phyloP scores from a whole-genome alignment of 2,329 filamentous ascomycete species.

The Aureobasidium uvarum region DNA sequence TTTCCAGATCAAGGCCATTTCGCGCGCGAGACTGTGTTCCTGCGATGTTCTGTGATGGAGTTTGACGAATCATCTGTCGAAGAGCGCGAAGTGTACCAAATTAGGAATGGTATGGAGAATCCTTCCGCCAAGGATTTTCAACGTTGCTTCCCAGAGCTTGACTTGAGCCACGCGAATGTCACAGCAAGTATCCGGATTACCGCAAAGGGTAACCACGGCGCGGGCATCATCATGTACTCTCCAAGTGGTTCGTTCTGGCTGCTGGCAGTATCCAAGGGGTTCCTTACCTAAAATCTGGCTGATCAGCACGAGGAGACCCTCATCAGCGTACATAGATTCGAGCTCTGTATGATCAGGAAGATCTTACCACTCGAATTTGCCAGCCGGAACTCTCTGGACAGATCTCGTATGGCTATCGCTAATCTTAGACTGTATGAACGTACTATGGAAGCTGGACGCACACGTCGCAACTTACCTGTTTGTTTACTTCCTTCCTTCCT shows the following conservation, averaged over 20 bases:
- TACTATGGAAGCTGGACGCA: neutral
- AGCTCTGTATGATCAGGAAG: neutral
- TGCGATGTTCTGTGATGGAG: neutral
- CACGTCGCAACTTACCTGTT: neutral
- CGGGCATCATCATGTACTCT: neutral
- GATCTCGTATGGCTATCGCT: neutral
- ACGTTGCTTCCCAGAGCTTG: neutral
- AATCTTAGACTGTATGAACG: neutral
- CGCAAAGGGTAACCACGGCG: neutral
- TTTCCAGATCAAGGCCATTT: neutral
- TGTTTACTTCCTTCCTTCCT: no score
- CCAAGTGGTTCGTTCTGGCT: neutral
- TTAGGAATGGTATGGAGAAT: neutral
- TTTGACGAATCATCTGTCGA: neutral
- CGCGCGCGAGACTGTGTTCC: neutral
- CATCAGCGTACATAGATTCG: neutral
- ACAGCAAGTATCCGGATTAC: neutral
- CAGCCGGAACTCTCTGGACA: neutral
- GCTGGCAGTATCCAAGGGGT: neutral
- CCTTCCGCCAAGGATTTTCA: conserved; percentile 3
- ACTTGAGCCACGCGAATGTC: neutral
- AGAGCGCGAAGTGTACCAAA: neutral
- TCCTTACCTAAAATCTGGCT: neutral
- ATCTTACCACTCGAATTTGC: neutral
- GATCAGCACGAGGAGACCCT: neutral